phyloP scores from a whole-genome alignment of 2,329 filamentous ascomycete species.

The Talaromyces sp. region DNA sequence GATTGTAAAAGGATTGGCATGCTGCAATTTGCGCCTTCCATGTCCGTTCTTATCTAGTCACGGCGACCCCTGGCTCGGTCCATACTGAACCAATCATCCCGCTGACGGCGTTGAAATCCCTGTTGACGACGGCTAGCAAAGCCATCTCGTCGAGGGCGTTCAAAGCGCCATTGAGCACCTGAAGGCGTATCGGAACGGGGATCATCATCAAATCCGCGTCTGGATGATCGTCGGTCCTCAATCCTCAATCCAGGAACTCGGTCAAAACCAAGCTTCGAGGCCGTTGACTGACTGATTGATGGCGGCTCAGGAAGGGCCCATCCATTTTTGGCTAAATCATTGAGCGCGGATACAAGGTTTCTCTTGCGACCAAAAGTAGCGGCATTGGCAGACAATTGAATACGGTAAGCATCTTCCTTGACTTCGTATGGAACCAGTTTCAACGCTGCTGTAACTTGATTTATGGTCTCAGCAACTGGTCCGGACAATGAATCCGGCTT shows the following conservation, averaged over 20 bases:
- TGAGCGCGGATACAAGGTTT: conserved; percentile 40
- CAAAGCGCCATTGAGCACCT: neutral
- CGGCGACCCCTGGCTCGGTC: neutral
- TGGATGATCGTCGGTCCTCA: neutral
- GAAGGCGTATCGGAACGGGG: neutral
- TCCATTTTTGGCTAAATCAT: conserved; percentile 42
- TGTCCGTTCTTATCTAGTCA: neutral
- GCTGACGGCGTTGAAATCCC: neutral
- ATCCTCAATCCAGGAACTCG: conserved; percentile 24
- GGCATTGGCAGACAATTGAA: conserved; percentile 21
- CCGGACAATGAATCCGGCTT: conserved; percentile 19
- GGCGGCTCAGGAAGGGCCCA: conserved; percentile 45
- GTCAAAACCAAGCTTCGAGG: conserved; percentile 27
- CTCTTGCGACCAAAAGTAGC: conserved; percentile 31
- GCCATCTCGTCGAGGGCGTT: neutral
- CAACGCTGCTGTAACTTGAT: conserved; percentile 42
- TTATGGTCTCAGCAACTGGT: conserved; percentile 19
- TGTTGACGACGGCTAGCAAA: neutral
- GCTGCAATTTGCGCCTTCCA: neutral
- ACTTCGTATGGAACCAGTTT: conserved; percentile 20
- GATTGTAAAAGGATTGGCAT: neutral
- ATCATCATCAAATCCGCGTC: neutral
- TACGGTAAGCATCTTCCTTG: conserved; percentile 30
- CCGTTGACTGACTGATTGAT: conserved; percentile 19
- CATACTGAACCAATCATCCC: neutral